Evolutionary conservation across 495 filamentous ascomycete genomes (phyloP).

Genomic region (Chaetomidium leptoderma): DNA sequence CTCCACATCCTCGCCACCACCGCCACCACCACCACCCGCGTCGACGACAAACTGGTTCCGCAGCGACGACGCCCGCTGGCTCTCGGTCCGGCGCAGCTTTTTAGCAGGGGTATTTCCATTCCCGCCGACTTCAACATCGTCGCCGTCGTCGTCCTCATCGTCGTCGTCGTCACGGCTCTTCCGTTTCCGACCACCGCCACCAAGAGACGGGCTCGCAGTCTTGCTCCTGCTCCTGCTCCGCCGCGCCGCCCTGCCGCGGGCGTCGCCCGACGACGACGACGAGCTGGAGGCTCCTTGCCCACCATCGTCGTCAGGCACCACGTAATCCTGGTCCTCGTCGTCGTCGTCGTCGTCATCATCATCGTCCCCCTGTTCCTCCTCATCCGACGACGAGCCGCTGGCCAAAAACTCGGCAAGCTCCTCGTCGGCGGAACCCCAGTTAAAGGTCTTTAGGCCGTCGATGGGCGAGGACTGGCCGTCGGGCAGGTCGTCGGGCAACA

Average conservation of each 20-base stretch:
- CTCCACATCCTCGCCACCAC: constrained; percentile 4
- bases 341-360: constrained; percentile 33
- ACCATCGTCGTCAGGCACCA: neutral
- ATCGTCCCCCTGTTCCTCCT: constrained; percentile 34
- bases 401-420: constrained; percentile 75
- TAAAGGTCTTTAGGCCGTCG: constrained; percentile 49
- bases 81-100: constrained; percentile 24
- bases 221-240: neutral
- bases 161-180: constrained; percentile 30
- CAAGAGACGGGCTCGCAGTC: neutral
- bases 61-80: constrained; percentile 22
- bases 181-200: neutral
- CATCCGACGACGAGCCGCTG: constrained; percentile 19
- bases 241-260: no score
- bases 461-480: constrained; percentile 51
- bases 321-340: constrained; percentile 5
- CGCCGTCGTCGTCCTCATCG: constrained; percentile 33
- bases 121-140: constrained; percentile 8
- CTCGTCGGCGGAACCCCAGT: constrained; percentile 62
- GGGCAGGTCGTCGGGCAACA: constrained; percentile 44
- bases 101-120: constrained; percentile 19
- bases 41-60: constrained; percentile 27
- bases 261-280: no score
- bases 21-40: constrained; percentile 22
- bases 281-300: neutral